Evolutionary conservation across 345 rosid species (phyloP), one percentile per base, ranked within the genome.

Genomic region (Eucalyptus melliodora): DNA sequence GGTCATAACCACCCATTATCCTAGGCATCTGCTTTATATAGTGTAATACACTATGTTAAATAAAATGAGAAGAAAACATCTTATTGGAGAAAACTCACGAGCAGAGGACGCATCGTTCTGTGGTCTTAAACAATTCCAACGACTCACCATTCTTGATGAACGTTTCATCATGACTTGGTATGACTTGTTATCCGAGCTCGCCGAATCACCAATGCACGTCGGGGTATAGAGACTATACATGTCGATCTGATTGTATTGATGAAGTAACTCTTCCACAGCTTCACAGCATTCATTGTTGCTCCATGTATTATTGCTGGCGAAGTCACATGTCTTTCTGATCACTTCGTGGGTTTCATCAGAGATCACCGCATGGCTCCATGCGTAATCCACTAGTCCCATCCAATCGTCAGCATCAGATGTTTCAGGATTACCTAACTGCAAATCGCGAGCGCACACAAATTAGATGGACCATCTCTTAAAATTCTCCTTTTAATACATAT

Each of bases 291-390:
- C 90, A 30, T 86, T 87, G 88, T 94, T 95, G 89, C 90, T 92
- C 97, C 97, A 97, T 50, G 98, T 90, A 87, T 94, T 77, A 44
- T 88, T 91, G 90, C 96, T 96, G 86, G 91, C 82, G 89, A 97
- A 96, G 91, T 96, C 92, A 88, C 99, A 97, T 90, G 31, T 94
- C 56, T 89, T 67, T 17, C 37, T 31, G 21, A 97, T 97, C 51
- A 90, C 91, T 81, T 90, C 89, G 91, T 95, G 95, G 31, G 97
- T 95, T 93, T 96, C 99, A 90, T 97, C 97, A 27, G 99, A 96
- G 89, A 96, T 92, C 31, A 97, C 93, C 2, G 98, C 99, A 91
- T 97, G 99, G 91, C 99, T 97, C 99, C 98, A 97, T 21, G 99
- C 98, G 86, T 96, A 96, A 90, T 97, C 99, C 89, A 96, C 95